Conservation (phyloP, 768 basidiomycete genomes). For the Chiua virens region DNA sequence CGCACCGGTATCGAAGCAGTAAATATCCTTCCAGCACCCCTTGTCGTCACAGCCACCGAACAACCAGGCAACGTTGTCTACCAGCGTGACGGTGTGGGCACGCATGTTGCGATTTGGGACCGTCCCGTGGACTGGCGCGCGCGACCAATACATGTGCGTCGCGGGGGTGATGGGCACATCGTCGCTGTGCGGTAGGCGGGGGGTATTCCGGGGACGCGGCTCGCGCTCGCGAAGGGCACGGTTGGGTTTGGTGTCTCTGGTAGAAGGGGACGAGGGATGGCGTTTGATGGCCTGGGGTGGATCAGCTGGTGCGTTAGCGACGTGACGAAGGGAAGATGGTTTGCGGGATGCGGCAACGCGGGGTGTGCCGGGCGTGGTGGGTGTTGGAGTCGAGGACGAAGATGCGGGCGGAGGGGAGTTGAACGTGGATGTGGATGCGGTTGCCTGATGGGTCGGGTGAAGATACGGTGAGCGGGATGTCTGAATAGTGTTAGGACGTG, state of each 20-base stretch:
- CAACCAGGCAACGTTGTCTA: slow-evolving; percentile 82
- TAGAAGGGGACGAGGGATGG: slow-evolving; percentile 28
- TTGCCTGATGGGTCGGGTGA: slow-evolving; percentile 34
- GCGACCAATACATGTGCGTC: slow-evolving; percentile 84
- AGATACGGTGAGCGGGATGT: slow-evolving; percentile 38
- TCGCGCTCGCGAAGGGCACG: slow-evolving; percentile 24
- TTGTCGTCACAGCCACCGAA: slow-evolving; percentile 89
- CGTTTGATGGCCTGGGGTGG: slow-evolving; percentile 26
- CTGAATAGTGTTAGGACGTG: slow-evolving; percentile 5
- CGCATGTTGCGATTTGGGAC: slow-evolving; percentile 70
- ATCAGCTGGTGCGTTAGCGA: slow-evolving; percentile 31
- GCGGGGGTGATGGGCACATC: slow-evolving; percentile 62
- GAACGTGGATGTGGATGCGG: slow-evolving; percentile 39
- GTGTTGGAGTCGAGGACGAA: slow-evolving; percentile 14
- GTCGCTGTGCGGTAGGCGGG: slow-evolving; percentile 61
- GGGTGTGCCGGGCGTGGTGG: slow-evolving; percentile 25
- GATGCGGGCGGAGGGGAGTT: slow-evolving; percentile 15
- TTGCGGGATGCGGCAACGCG: slow-evolving; percentile 28
- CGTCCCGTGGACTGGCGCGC: slow-evolving; percentile 73
- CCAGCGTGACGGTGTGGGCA: slow-evolving; percentile 81
- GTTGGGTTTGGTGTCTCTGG: slow-evolving; percentile 22
- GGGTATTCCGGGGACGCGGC: slow-evolving; percentile 45
- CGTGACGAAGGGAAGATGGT: slow-evolving; percentile 31
- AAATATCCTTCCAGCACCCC: slow-evolving; percentile 71
- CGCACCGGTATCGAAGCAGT: slow-evolving; percentile 82